A percentile compares a stretch with the other conserved stretches of the same genome.
These are phyloP conservation scores for Crucihimalaya himalaica DNA, from an alignment of 345 rosid genomes.

Conservation along the genomic window DNA sequence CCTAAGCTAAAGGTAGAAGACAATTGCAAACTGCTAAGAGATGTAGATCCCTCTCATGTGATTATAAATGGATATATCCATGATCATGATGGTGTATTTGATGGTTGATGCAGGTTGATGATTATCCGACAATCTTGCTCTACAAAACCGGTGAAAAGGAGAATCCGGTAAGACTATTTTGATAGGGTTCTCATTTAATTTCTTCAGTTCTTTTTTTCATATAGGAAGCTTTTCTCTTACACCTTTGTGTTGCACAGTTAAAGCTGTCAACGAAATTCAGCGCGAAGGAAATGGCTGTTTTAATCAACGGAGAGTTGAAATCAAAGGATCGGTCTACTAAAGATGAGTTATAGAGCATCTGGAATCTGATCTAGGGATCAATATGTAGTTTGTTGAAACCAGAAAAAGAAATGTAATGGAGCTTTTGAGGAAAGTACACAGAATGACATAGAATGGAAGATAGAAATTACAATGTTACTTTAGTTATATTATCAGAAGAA, in stretches of 20 bases:
- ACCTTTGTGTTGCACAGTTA: constrained; percentile 58
- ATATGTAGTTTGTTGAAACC: background rate
- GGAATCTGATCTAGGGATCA: background rate
- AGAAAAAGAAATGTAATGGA: constrained; percentile 4
- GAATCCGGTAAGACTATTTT: constrained; percentile 56
- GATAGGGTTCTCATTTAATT: background rate
- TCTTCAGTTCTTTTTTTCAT: constrained; percentile 40
- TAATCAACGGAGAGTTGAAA: constrained; percentile 32
- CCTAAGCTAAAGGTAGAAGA: constrained; percentile 67
- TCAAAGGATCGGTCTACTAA: constrained; percentile 8
- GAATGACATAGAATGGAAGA: background rate
- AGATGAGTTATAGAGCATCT: constrained; percentile 35
- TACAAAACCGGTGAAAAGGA: constrained; percentile 65
- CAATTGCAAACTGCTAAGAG: constrained; percentile 53
- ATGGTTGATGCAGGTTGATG: constrained; percentile 53
- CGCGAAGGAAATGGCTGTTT: constrained; percentile 37
- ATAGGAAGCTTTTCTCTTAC: background rate
- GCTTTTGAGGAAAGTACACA: background rate
- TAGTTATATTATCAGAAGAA: background rate
- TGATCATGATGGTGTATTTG: constrained; percentile 17
- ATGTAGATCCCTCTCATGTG: constrained; percentile 53
- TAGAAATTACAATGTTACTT: constrained; percentile 2
- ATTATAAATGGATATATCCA: constrained; percentile 60
- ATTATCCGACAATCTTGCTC: constrained; percentile 72
- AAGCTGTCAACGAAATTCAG: constrained; percentile 62